Conservation (phyloP, 345 rosid genomes). For the Rhodamnia rubescens region DNA sequence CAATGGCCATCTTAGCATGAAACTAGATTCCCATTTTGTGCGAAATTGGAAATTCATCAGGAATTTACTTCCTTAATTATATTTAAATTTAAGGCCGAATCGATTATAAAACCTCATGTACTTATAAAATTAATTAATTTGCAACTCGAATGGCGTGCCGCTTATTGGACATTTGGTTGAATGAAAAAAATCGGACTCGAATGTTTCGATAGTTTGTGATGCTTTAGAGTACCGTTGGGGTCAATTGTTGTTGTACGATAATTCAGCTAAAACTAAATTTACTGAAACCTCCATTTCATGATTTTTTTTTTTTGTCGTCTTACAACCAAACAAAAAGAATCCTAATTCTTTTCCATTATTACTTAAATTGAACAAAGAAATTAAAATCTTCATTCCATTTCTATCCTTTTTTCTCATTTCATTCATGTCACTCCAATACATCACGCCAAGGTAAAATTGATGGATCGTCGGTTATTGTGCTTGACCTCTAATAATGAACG, state of each 20-base stretch:
- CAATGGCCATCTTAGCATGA: background rate
- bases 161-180: background rate
- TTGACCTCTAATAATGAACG: too few relatives aligned
- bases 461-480: too few relatives aligned
- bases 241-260: background rate
- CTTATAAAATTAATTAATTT: background rate
- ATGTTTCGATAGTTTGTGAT: too few relatives aligned
- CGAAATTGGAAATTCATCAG: background rate
- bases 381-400: too few relatives aligned
- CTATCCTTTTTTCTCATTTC: too few relatives aligned
- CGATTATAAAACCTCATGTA: background rate
- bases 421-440: too few relatives aligned
- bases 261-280: background rate
- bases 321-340: background rate
- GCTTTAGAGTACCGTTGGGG: background rate
- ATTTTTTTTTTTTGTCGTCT: background rate
- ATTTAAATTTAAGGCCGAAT: background rate
- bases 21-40: background rate
- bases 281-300: background rate
- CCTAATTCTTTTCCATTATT: too few relatives aligned
- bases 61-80: background rate
- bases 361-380: too few relatives aligned
- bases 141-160: fast-evolving
- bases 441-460: too few relatives aligned
- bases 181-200: background rate